Evolutionary conservation across 208 protist species (phyloP).

Genomic region (Acanthamoeba lenticulata): DNA sequence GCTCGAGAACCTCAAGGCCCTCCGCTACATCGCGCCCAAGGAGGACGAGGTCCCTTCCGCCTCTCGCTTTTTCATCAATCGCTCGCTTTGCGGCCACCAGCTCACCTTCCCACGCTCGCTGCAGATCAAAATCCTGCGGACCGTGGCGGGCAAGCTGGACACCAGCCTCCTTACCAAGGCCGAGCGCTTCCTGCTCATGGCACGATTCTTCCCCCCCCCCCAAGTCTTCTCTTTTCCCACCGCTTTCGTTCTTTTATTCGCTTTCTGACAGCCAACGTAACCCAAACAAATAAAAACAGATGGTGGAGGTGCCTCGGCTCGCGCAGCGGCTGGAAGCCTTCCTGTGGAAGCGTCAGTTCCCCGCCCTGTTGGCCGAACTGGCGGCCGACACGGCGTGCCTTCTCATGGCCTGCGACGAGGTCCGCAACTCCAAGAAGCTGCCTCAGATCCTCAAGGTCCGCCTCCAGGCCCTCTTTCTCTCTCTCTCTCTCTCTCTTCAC

Average conservation of each 20-base stretch:
- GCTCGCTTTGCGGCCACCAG: not conserved
- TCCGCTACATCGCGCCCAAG: conserved; percentile 29
- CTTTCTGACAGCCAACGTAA: no score
- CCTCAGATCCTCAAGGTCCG: conserved; percentile 9
- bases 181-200: conserved; percentile 38
- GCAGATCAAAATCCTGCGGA: not conserved
- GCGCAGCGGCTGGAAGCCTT: not conserved
- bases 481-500: not conserved
- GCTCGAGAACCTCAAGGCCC: conserved; percentile 24
- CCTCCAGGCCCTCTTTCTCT: not conserved
- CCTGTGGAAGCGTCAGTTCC: conserved; percentile 34
- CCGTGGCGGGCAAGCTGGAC: not conserved
- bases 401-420: conserved; percentile 16
- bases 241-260: not conserved
- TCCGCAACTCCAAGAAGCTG: not conserved
- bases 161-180: not conserved
- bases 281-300: no score
- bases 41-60: not conserved
- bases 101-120: no score
- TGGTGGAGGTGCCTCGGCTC: not conserved
- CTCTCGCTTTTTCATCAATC: not conserved
- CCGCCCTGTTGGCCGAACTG: not conserved
- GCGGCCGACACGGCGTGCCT: not conserved
- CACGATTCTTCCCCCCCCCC: not conserved
- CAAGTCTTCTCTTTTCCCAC: not conserved